Percentiles rank a stretch among this genome's conserved stretches.
These are phyloP conservation scores for Xylaria venustula DNA, from an alignment of 495 filamentous ascomycete genomes.

Conservation along the genomic window DNA sequence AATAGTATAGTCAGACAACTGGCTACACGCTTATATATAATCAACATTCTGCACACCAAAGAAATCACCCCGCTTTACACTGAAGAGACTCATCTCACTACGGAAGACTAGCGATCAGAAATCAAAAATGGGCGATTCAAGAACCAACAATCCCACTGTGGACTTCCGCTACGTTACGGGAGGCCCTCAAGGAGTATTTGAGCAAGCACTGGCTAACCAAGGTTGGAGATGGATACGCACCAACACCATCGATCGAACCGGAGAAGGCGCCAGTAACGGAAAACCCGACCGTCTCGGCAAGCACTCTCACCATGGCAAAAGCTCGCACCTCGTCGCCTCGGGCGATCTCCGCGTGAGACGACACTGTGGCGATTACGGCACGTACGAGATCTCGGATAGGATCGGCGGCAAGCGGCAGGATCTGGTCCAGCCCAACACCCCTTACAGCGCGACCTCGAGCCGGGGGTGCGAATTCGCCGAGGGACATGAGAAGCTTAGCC, in stretches of 20 bases:
- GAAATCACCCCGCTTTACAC: neutral
- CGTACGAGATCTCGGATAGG: neutral
- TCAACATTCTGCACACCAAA: too few species aligned
- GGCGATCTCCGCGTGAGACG: neutral
- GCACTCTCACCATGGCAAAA: constrained; percentile 5
- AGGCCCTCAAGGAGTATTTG: neutral
- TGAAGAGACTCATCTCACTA: neutral
- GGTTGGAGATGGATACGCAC: neutral
- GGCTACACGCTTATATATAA: constrained; percentile 9
- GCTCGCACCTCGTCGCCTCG: neutral
- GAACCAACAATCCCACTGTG: neutral
- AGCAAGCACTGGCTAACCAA: neutral
- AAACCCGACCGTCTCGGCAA: neutral
- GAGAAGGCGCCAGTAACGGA: neutral
- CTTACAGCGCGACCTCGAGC: neutral
- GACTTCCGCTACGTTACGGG: neutral
- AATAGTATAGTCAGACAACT: too few species aligned
- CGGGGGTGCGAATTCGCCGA: neutral
- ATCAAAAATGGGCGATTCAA: neutral
- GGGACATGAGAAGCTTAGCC: neutral
- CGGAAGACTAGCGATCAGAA: neutral
- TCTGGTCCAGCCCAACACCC: neutral
- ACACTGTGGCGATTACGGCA: neutral
- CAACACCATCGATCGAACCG: constrained; percentile 3
- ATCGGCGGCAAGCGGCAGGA: neutral